Percentiles rank a stretch among this genome's conserved stretches.
Evolutionary conservation across 2,329 filamentous ascomycete species (phyloP).

Genomic region (Apiospora hydei): DNA sequence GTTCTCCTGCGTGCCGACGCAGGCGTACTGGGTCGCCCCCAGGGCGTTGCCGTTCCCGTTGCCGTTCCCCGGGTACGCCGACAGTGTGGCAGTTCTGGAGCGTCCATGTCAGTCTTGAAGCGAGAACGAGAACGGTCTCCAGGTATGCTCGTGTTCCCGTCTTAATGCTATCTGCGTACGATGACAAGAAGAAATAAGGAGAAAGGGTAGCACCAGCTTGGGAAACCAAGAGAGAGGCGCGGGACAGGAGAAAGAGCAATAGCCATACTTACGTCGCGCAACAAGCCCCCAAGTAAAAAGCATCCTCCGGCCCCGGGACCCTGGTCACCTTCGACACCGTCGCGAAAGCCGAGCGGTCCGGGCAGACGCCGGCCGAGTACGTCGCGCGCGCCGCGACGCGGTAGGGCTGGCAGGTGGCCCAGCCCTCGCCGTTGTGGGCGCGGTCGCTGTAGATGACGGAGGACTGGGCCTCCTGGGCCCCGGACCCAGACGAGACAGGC

Average conservation of each 20-base stretch:
- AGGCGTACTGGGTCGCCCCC: background rate
- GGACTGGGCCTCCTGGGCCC: background rate
- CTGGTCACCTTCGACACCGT: constrained; percentile 25
- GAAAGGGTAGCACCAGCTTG: no score
- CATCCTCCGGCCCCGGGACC: constrained; percentile 10
- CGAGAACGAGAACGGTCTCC: background rate
- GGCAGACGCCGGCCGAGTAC: constrained; percentile 28
- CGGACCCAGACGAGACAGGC: background rate
- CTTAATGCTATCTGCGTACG: no score
- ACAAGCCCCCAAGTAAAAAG: constrained; percentile 25
- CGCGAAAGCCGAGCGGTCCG: constrained; percentile 24
- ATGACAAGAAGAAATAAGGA: no score
- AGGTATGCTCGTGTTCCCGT: no score
- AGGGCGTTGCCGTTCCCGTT: background rate
- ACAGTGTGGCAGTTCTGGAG: background rate
- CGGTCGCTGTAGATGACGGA: constrained; percentile 25
- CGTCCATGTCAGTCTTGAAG: background rate
- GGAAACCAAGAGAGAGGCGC: background rate
- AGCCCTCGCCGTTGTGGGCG: constrained; percentile 23
- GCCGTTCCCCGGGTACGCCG: background rate
- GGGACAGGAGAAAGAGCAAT: background rate
- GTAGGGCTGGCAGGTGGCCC: constrained; percentile 28
- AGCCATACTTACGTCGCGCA: constrained; percentile 22
- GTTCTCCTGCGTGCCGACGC: constrained; percentile 7
- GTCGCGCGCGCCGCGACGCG: constrained; percentile 5